phyloP scores from a whole-genome alignment of 2,329 filamentous ascomycete species.

The Diaporthe sp. region DNA sequence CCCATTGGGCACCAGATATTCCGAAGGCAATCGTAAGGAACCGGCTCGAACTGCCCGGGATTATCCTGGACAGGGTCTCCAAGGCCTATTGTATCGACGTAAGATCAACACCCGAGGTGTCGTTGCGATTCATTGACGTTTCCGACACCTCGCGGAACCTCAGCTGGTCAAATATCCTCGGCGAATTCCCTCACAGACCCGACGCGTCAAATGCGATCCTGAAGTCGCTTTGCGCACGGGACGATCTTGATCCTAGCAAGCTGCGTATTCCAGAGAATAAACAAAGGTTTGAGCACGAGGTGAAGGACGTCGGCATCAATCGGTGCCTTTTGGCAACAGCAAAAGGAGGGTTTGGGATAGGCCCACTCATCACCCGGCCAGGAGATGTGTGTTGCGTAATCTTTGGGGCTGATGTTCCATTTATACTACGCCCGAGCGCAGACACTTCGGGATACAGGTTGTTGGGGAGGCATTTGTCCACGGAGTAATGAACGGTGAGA shows the following conservation, averaged over 20 bases:
- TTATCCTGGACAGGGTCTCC: background rate
- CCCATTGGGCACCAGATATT: background rate
- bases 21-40: background rate
- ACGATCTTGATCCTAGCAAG: background rate
- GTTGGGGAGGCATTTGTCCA: constrained; percentile 9
- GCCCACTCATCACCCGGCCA: background rate
- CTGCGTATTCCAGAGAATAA: background rate
- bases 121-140: background rate
- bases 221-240: background rate
- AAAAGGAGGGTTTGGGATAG: constrained; percentile 2
- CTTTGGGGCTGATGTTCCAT: background rate
- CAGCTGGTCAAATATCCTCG: constrained; percentile 17
- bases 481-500: constrained; percentile 16
- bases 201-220: background rate
- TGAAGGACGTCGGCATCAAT: constrained; percentile 10
- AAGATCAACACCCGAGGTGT: constrained; percentile 7
- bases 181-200: background rate
- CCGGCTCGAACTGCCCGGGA: background rate
- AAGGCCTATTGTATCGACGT: constrained; percentile 18
- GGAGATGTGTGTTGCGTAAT: constrained; percentile 3
- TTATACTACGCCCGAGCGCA: background rate
- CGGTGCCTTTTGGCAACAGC: background rate
- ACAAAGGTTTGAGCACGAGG: constrained; percentile 6
- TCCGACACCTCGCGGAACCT: background rate
- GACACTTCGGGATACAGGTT: background rate